Conservation (phyloP, 495 filamentous ascomycete genomes). For the Penicillium odoratum region DNA sequence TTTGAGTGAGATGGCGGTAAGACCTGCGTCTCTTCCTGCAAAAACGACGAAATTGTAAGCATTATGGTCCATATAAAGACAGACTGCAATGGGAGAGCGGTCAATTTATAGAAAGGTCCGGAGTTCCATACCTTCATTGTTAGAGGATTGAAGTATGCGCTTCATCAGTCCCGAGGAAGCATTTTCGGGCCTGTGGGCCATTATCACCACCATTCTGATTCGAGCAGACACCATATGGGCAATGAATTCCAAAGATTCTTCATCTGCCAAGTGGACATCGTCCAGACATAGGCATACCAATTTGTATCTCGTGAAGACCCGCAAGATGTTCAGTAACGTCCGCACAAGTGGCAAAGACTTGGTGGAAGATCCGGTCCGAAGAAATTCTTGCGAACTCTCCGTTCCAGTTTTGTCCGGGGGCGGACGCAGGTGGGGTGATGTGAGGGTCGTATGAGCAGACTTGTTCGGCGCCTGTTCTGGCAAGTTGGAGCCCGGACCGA, state of each 20-base stretch:
- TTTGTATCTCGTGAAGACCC: constrained; percentile 66
- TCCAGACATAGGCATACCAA: constrained; percentile 73
- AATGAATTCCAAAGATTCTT: constrained; percentile 69
- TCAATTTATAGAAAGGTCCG: background rate
- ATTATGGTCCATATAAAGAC: background rate
- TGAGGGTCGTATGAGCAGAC: constrained; percentile 14
- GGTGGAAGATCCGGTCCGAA: constrained; percentile 37
- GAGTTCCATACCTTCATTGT: background rate
- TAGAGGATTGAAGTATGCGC: background rate
- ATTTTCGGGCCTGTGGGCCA: constrained; percentile 24
- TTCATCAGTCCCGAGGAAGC: background rate
- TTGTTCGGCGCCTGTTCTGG: constrained; percentile 49
- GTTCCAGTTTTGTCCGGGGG: background rate
- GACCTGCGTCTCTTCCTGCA: background rate
- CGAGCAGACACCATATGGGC: constrained; percentile 59
- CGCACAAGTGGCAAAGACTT: constrained; percentile 67
- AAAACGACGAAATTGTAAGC: background rate
- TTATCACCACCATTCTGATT: constrained; percentile 65
- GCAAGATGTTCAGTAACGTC: constrained; percentile 66
- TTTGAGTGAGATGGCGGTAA: constrained; percentile 60
- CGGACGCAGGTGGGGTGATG: background rate
- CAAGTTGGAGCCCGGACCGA: constrained; percentile 33
- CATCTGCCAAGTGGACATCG: constrained; percentile 72
- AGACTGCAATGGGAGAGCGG: background rate
- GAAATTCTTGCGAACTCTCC: constrained; percentile 7